Conservation (phyloP, 352 stramenopile genomes). For the Phytophthora kernoviae region DNA sequence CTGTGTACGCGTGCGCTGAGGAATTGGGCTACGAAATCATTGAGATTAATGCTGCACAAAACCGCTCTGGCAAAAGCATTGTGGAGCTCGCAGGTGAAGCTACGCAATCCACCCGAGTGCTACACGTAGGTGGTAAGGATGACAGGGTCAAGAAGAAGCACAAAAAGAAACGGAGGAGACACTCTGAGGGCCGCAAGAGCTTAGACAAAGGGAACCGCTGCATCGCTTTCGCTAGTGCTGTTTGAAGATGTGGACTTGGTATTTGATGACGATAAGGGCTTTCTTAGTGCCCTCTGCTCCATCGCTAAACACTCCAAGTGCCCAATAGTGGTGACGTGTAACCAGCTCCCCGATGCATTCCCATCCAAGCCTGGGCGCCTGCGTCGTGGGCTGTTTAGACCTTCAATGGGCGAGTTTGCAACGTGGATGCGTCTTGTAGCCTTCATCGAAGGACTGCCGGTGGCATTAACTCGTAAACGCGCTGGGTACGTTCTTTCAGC, state of each 20-base stretch:
- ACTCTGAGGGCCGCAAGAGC: conserved; percentile 37
- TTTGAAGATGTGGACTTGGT: conserved; percentile 86
- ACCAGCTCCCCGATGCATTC: conserved; percentile 63
- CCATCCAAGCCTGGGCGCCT: conserved; percentile 54
- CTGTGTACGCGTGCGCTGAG: conserved; percentile 78
- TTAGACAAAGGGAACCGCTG: conserved; percentile 38
- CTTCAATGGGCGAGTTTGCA: conserved; percentile 63
- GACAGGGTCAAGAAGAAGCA: conserved; percentile 53
- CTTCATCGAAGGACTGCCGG: conserved; percentile 53
- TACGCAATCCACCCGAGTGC: conserved; percentile 80
- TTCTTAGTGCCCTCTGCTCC: conserved; percentile 66
- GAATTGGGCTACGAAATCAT: conserved; percentile 86
- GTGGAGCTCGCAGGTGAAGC: conserved; percentile 83
- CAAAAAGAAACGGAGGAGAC: conserved; percentile 50
- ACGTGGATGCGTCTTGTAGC: conserved; percentile 71
- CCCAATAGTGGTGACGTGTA: conserved; percentile 78
- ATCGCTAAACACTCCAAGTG: conserved; percentile 86
- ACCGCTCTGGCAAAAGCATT: conserved; percentile 69
- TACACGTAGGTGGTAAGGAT: conserved; percentile 48
- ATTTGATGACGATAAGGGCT: conserved; percentile 85
- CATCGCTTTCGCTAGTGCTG: conserved; percentile 78
- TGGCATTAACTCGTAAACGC: conserved; percentile 41
- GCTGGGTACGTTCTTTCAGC: conserved; percentile 60
- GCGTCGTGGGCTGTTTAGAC: conserved; percentile 40
- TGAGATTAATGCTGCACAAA: conserved; percentile 84